Base-by-base conservation (phyloP, 2,329 filamentous ascomycete genomes). In the Aulographum hederae region DNA sequence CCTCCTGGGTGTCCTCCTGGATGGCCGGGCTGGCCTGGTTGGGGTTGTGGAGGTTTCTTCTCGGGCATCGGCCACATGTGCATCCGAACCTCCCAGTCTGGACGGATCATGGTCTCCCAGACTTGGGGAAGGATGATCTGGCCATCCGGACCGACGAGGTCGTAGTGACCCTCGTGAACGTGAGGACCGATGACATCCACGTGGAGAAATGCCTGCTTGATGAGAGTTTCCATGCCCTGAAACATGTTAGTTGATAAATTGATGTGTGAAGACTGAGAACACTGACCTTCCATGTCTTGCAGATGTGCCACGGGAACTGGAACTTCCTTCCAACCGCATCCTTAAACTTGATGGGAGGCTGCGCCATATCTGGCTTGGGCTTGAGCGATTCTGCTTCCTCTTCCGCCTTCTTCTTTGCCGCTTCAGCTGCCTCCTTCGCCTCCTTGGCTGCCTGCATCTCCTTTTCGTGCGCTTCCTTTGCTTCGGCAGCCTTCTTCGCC, bases 241-340 rank as follows among this genome's bases (percentile, higher is more conserved):
- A 19, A 12, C 26, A n/a, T 28, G 36, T 32, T 12, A 10, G 8
- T 34, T 31, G 8, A 6, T 13, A 33, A 11, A 11, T 6, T 6
- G 34, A 19, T 6, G 12, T 32, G 11, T 18, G 13, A 13, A 28
- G 12, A 19, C n/a, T n/a, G n/a, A n/a, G n/a, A n/a, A n/a, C 6
- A 66, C 70, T 49, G 69, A 85, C 79, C 59, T 64, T 60, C 82
- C 82, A 91, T 3, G 75, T 89, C 45, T 73, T 71, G 53, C 84
- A 93, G 18, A 91, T 53, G 39, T 85, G 71, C 55, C 76, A 93
- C 2, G 85, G 85, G 46, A 94, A 93, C 54, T 73, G 89, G 51
- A 91, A 94, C 52, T 91, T 93, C 41, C 85, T 69, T 19, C 81
- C 80, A 12, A 94, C 73, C 1, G 84, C 84, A 49, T 94, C 85